Evolutionary conservation across 2,329 filamentous ascomycete genomes (phyloP).

Genomic region (Endoconidiophora laricicola): DNA sequence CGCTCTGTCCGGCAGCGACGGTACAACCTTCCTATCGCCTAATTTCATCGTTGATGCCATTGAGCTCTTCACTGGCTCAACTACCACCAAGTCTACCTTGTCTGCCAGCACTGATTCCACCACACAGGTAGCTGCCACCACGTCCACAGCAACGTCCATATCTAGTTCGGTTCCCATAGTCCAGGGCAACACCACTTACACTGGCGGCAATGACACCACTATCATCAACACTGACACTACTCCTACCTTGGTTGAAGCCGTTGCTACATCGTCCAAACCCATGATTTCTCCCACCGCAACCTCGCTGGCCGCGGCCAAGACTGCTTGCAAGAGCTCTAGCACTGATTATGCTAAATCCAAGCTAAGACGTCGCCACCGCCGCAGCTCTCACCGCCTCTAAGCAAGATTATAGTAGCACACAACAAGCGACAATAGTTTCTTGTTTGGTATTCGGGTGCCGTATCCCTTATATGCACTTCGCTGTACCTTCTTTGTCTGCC

Average conservation of each 20-base stretch:
- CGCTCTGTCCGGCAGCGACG: constrained; percentile 41
- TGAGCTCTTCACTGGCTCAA: constrained; percentile 12
- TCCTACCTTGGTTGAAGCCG: background rate
- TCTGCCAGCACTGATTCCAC: background rate
- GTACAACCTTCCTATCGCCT: constrained; percentile 37
- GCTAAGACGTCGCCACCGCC: too few species aligned
- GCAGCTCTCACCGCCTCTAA: too few species aligned
- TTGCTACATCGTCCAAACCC: background rate
- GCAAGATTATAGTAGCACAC: too few species aligned
- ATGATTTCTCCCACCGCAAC: background rate
- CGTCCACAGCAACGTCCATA: background rate
- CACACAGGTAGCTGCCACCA: background rate
- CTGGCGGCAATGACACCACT: background rate
- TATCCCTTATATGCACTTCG: background rate
- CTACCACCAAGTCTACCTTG: background rate
- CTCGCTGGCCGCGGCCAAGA: constrained; percentile 3
- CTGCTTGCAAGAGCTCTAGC: constrained; percentile 1
- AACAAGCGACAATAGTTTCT: too few species aligned
- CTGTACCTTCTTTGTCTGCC: too few species aligned
- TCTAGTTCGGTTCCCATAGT: background rate
- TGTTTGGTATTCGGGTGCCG: too few species aligned
- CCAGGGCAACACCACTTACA: background rate
- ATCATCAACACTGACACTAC: background rate
- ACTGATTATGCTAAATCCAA: background rate
- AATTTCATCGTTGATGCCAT: constrained; percentile 25